Base-by-base conservation (phyloP, 1,284 basidiomycete species). In the Ustilago curta region DNA sequence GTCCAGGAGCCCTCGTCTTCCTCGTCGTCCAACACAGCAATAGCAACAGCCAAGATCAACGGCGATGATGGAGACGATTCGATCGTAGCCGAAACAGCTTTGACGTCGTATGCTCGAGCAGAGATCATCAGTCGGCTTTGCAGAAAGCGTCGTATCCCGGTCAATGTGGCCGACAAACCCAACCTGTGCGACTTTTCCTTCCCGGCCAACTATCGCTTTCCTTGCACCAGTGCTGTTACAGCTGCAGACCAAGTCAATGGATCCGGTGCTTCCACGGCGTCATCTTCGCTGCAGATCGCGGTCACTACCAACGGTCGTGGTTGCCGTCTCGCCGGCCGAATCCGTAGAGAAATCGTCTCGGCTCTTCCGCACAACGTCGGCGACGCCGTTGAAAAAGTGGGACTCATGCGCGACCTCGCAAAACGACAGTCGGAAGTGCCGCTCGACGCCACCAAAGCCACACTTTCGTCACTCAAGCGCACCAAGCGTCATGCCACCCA, bases 241-340 rank as follows among this genome's bases (percentile, higher is more conserved):
- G 25, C 56, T 6, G 14, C 43, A 25, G 29, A 45, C 4, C 51
- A 53, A 25, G 18, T 35, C 32, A 50, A 55, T 37, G 43, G 18
- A 40, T 19, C 40, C 1, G 31, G 7, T 14, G 5, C 52, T 7
- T 4, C 48, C 9, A 40, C 62, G 5, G 23, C 60, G 5, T 60
- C 59, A 0, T 80, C 89, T 6, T 90, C 91, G 2, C 87, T 97
- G 0, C 94, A 97, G 81, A 86, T 99, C 12, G 93, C 92, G 0
- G 89, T 98, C 1, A 93, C 94, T 0, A 95, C 95, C 1, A 97
- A 97, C 77, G 94, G 94, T 0, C 89, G 92, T 66, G 96, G 95
- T 1, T 98, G 96, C 81, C 88, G 96, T 14, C 87, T 99, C 3
- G 92, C 92, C 0, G 89, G 91, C 2, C 88, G 95, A 11, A 87